Evolutionary conservation across 2,329 filamentous ascomycete genomes (phyloP).

Genomic region (Fusarium vanettenii): DNA sequence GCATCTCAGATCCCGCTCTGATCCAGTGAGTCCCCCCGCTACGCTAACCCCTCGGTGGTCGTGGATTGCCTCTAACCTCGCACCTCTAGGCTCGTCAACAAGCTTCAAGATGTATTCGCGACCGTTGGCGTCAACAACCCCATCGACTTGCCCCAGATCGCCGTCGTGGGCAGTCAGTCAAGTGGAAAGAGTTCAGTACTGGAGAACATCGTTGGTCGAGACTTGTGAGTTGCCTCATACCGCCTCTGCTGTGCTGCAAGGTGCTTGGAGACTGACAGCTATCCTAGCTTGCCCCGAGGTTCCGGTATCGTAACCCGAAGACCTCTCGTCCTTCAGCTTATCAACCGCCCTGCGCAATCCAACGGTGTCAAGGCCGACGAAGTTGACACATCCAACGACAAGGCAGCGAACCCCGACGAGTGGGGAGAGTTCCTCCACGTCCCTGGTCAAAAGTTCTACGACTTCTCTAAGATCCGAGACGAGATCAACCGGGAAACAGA

Average conservation of each 20-base stretch:
- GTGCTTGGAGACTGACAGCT: constrained; percentile 20
- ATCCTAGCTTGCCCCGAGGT: constrained; percentile 86
- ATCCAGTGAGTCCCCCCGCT: constrained; percentile 64
- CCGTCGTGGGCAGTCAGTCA: constrained; percentile 97
- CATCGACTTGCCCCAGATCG: constrained; percentile 98
- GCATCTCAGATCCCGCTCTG: constrained; percentile 74
- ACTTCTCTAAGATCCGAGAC: constrained; percentile 98
- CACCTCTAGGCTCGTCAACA: constrained; percentile 84
- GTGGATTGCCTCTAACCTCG: constrained; percentile 35
- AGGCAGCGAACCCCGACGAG: constrained; percentile 91
- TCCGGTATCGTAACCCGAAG: constrained; percentile 97
- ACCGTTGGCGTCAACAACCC: constrained; percentile 99
- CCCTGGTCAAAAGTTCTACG: constrained; percentile 95
- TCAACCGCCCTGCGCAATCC: constrained; percentile 83
- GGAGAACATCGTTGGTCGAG: constrained; percentile 98
- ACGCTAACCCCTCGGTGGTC: constrained; percentile 18
- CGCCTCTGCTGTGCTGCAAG: constrained; percentile 18
- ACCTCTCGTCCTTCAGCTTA: constrained; percentile 95
- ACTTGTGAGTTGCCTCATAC: constrained; percentile 79
- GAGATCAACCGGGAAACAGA: constrained; percentile 98
- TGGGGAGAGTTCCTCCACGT: constrained; percentile 99
- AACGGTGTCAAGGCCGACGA: constrained; percentile 80
- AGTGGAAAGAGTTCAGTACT: constrained; percentile 99
- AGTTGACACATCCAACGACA: constrained; percentile 76
- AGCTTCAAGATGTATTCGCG: constrained; percentile 98